Base-by-base conservation (phyloP, 1,284 basidiomycete genomes). In the Tranzscheliella williamsii region DNA sequence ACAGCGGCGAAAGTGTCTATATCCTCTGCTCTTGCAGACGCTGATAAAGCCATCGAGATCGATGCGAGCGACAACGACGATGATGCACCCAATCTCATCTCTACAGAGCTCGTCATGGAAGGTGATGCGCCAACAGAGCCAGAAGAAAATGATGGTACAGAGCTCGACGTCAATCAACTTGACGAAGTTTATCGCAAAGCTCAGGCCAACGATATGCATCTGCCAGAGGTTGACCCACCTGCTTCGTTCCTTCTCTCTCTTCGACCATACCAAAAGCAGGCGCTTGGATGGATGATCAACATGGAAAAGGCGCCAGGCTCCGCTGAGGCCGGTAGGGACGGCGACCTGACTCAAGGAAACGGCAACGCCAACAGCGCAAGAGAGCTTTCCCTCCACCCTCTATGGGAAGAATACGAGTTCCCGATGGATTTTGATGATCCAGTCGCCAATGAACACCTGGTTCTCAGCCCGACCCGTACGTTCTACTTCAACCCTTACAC, bases 261-360 rank as follows among this genome's bases (percentile, higher is more conserved):
- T 22, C 85, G 91, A 35, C 74, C 78, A 1, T 98, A 98, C 79
- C 94, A 97, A 73, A 95, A 92, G 72, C 93, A 98, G 78, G 93
- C 92, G 2, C 81, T 97, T 63, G 90, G 89, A 31, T 98, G 94
- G 93, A 93, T 97, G 92, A 82, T 85, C 60, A 89, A 87, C 1
- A 84, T 93, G 63, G 94, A 96, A 16, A 51, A 45, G 24, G 44
- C 51, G 6, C 48, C 52, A 0, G 44, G 43, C 11, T 32, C 26
- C 4, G 26, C 38, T 11, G 32, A 24, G 6, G 34, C 38, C 4
- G 37, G 45, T 7, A 27, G 26, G 6, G n/a, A 31, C 30, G 6
- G 33, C 1, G 26, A 29, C 4, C 21, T 18, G 17, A 42, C 39
- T 6, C 40, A 44, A 13, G 48, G 45, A 26, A 36, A 44, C 37